Conservation (phyloP, 2,329 filamentous ascomycete species). For the Harringtonia aguacate region DNA sequence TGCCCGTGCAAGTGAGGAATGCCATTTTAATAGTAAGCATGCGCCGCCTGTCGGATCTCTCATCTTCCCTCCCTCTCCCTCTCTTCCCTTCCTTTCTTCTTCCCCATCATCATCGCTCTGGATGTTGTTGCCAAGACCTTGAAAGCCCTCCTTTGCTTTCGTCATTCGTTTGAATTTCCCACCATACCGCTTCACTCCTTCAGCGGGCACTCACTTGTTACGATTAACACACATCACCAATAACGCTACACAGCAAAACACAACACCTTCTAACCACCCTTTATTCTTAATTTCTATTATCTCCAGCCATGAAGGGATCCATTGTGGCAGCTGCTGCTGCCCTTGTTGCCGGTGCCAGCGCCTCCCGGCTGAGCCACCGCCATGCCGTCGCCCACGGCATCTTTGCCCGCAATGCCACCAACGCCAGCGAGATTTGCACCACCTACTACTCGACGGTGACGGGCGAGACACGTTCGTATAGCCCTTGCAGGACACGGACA, state of each 20-base stretch:
- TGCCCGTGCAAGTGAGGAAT: too few species aligned
- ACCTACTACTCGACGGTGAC: constrained; percentile 64
- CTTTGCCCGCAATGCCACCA: constrained; percentile 43
- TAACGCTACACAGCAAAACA: constrained; percentile 13
- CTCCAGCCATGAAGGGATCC: constrained; percentile 61
- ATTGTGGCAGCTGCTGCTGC: constrained; percentile 56
- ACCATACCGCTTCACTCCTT: constrained; percentile 77
- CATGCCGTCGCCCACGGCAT: constrained; percentile 34
- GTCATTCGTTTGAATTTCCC: constrained; percentile 30
- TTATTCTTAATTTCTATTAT: constrained; percentile 10
- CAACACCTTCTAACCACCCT: background rate
- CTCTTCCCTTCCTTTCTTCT: constrained; percentile 22
- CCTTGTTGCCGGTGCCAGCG: constrained; percentile 44
- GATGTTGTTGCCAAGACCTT: constrained; percentile 39
- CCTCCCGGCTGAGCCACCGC: constrained; percentile 44
- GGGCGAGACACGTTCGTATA: constrained; percentile 50
- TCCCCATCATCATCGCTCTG: constrained; percentile 29
- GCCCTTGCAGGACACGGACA: too few species aligned
- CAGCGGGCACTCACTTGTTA: constrained; percentile 66
- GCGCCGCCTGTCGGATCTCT: background rate
- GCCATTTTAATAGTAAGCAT: background rate
- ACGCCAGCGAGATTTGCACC: constrained; percentile 46
- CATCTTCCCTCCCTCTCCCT: constrained; percentile 17
- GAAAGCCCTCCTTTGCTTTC: constrained; percentile 36
- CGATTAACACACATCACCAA: background rate